Evolutionary conservation across 768 basidiomycete genomes (phyloP).

Genomic region (Kwoniella dejecticola): DNA sequence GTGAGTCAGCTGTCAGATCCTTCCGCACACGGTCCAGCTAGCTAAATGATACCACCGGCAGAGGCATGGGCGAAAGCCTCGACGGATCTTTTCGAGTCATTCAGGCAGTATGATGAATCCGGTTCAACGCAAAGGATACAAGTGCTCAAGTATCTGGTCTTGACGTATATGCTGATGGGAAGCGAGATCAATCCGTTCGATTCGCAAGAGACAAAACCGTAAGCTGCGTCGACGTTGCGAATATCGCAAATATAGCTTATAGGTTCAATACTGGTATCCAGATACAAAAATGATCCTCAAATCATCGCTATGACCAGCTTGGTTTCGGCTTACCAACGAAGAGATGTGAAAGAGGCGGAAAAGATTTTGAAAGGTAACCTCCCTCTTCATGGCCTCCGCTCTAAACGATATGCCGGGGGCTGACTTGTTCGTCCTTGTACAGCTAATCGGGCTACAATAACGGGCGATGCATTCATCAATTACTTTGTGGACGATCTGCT

Average conservation of each 20-base stretch:
- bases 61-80: slow-evolving; percentile 96
- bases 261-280: too few species aligned
- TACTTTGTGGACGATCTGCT: slow-evolving; percentile 96
- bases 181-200: slow-evolving; percentile 99
- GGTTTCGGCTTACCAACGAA: slow-evolving; percentile 92
- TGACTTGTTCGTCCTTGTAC: background rate
- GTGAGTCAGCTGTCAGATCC: slow-evolving; percentile 61
- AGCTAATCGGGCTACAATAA: slow-evolving; percentile 94
- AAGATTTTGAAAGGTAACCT: slow-evolving; percentile 81
- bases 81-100: slow-evolving; percentile 98
- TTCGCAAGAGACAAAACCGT: slow-evolving; percentile 99
- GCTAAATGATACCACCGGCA: slow-evolving; percentile 48
- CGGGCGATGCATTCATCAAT: slow-evolving; percentile 92
- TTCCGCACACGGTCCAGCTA: background rate
- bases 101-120: slow-evolving; percentile 97
- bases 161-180: slow-evolving; percentile 97
- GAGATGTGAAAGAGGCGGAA: slow-evolving; percentile 96
- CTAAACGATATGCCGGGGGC: background rate
- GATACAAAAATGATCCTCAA: slow-evolving; percentile 92
- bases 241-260: too few species aligned
- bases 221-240: slow-evolving; percentile 44
- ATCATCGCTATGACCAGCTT: slow-evolving; percentile 98
- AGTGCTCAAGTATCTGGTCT: slow-evolving; percentile 95
- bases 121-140: slow-evolving; percentile 95
- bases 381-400: background rate